A percentile compares a stretch with the other conserved stretches of the same genome.
Conservation (phyloP, 805 yeast species). For the Pichia manshurica region DNA sequence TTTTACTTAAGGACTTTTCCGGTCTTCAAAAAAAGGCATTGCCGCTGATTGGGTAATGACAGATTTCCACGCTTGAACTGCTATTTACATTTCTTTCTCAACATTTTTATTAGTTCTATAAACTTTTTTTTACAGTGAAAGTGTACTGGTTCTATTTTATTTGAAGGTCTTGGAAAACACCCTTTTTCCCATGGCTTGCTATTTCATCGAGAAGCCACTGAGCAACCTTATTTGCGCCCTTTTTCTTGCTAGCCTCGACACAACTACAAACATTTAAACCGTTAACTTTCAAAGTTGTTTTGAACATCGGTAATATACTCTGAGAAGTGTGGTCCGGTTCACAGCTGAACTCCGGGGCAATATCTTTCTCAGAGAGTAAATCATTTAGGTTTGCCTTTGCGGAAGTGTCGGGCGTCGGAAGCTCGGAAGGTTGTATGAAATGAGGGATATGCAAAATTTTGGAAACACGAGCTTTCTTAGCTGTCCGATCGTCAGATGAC, state of each 20-base stretch:
- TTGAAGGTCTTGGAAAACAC: conserved; percentile 5
- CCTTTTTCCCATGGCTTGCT: conserved; percentile 6
- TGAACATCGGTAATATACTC: conserved; percentile 19
- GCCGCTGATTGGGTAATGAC: too few relatives aligned
- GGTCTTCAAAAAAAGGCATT: too few relatives aligned
- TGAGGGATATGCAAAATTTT: neutral
- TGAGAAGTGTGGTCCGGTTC: conserved; percentile 6
- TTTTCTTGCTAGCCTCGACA: conserved; percentile 32
- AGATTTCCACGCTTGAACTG: too few relatives aligned
- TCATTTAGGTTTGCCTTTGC: conserved; percentile 10
- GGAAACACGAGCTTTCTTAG: neutral
- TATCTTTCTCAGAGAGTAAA: conserved; percentile 7
- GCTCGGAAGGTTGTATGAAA: conserved; percentile 2
- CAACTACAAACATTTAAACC: conserved; percentile 31
- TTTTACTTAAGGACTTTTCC: too few relatives aligned
- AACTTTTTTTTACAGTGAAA: too few relatives aligned
- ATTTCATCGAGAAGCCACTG: conserved; percentile 23
- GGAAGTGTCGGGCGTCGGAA: neutral
- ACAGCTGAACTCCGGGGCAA: conserved; percentile 29
- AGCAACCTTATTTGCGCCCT: conserved; percentile 37
- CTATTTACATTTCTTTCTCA: too few relatives aligned
- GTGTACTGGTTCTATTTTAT: neutral
- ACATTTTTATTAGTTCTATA: too few relatives aligned
- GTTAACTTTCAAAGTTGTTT: conserved; percentile 27
- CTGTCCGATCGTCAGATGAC: neutral